phyloP scores from a whole-genome alignment of 2,329 filamentous ascomycete species.

The Blumeriella jaapii region DNA sequence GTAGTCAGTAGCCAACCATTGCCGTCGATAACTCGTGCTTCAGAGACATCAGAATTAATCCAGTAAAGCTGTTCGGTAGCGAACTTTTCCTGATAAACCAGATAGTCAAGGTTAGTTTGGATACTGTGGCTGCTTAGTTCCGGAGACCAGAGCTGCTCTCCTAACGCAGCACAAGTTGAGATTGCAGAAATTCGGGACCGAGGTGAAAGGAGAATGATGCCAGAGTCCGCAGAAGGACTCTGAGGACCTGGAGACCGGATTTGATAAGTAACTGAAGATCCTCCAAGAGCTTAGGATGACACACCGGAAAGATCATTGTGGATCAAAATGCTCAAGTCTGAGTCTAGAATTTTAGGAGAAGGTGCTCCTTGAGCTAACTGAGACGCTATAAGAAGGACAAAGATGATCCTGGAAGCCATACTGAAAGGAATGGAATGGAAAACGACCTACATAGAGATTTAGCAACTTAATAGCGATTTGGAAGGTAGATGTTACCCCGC shows the following conservation, averaged over 20 bases:
- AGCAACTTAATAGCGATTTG: no score
- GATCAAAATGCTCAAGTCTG: conserved; percentile 16
- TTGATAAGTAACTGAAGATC: conserved; percentile 1
- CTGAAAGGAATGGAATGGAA: no score
- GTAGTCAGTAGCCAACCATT: conserved; percentile 23
- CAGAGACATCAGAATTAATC: conserved; percentile 10
- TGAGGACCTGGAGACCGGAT: conserved; percentile 8
- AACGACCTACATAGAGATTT: no score
- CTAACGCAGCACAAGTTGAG: conserved; percentile 12
- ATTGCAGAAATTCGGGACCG: conserved; percentile 13
- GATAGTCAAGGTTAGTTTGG: conserved; percentile 15
- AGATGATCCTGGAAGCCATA: no score
- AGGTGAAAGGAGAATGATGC: conserved; percentile 11
- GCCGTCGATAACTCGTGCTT: conserved; percentile 11
- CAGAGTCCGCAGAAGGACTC: conserved; percentile 15
- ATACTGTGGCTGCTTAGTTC: conserved; percentile 11
- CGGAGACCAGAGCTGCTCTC: conserved; percentile 15
- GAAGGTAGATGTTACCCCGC: no score
- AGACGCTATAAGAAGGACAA: no score
- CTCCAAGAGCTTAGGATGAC: neutral
- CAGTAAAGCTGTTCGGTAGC: conserved; percentile 15
- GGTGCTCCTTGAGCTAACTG: conserved; percentile 10
- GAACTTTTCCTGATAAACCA: conserved; percentile 14
- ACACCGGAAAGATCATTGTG: conserved; percentile 17
- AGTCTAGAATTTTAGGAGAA: conserved; percentile 13